Base-by-base conservation (phyloP, 768 basidiomycete species). In the Daedaleopsis nitida region DNA sequence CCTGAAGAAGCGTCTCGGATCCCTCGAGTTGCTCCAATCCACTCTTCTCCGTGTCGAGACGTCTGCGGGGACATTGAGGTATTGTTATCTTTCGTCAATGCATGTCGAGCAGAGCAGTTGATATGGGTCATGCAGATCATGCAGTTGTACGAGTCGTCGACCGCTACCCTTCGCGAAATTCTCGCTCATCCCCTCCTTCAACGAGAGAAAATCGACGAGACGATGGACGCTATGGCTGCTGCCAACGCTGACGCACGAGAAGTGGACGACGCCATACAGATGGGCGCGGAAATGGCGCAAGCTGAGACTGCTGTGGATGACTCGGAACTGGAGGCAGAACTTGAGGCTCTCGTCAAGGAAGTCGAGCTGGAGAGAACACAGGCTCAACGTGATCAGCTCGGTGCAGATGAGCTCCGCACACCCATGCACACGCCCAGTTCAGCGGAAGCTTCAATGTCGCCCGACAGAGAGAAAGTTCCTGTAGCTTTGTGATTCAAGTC, bases 61-160 rank as follows among this genome's bases (percentile, higher is more conserved):
- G 3, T 92, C 95, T n/a, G 91, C 91, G 89, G 88, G 3, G 91
- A 98, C 73, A 81, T 95, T 12, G 88, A 94, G 80, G 95, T 95
- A 70, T 45, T 77, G 69, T 59, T 48, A 47, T 21, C 10, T n/a
- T 19, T 17, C 3, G 4, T 45, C 44, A 10, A 9, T 8, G 44
- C 9, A 17, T 14, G 44, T 45, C 2, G 16, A 10, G 21, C 44
- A 9, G 9, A 45, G 44, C 9, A n/a, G 44, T 17, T 17, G 21
- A n/a, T 17, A 9, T n/a, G n/a, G 9, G 13, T 5, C 52, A 59
- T 59, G 52, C 64, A 95, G 93, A 91, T 97, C 52, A 86, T 98
- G 85, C 84, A 83, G 65, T 84, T 87, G 0, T 98, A 96, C 70
- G 84, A 92, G 73, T 86, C 87, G 2, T 95, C 94, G 7, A 88